Base-by-base conservation (phyloP, 768 basidiomycete species). In the Pleurotus ostreatus region DNA sequence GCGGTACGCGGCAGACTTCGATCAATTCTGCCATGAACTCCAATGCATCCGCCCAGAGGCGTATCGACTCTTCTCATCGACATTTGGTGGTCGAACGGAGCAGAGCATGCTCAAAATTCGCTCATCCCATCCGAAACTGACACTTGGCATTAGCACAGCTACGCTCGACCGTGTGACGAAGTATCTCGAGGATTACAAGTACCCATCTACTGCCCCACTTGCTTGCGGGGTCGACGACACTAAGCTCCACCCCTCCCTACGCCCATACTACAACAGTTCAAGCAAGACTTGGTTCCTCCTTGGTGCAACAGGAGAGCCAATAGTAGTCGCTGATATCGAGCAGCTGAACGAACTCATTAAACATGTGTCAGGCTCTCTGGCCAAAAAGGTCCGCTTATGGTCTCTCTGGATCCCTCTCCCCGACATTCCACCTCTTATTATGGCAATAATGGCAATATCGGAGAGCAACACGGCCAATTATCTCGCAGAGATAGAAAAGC, bases 171-270 rank as follows among this genome's bases (percentile, higher is more conserved):
- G 55, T 0, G 68, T 57, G 0, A 3, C 2, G 0, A 39, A 65
- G 1, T 62, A 70, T 49, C 55, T 68, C 3, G 16, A 38, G 2
- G 39, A 41, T 16, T 41, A 41, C 1, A 22, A 4, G 4, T 30
- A 64, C 4, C 26, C 59, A 13, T 69, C 66, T 56, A 37, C 44
- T 13, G 71, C 68, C 0, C 70, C 69, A 1, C 44, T 68, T 26
- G 63, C 54, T 2, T 53, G 74, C 0, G 63, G 63, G 46, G 71
- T 69, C 23, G 72, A 76, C 52, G 74, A 76, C 46, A 71, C 71
- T 0, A 72, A 74, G 55, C 63, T 74, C 0, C 59, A 61, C 18
- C 46, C 62, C 0, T 55, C 60, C 0, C 60, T 67, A 15, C 61
- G 63, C 0, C 60, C 65, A 0, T 70, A 64, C 53, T 72, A 53